phyloP scores from a whole-genome alignment of 768 basidiomycete genomes.

The Rickenella mellea region DNA sequence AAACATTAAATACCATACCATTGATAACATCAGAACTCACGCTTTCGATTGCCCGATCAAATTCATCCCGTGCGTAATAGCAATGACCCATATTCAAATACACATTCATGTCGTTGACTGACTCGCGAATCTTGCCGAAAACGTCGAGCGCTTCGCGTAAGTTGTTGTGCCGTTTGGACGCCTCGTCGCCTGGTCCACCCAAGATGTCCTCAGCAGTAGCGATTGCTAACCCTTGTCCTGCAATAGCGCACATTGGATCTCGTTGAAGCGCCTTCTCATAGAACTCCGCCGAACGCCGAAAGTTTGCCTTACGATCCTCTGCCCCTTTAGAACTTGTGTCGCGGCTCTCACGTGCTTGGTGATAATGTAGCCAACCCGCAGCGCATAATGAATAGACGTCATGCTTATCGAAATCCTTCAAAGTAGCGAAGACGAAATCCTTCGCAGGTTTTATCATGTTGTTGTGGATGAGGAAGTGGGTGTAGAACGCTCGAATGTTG shows the following conservation, averaged over 20 bases:
- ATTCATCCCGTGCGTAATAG: constrained; percentile 87
- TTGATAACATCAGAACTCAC: constrained; percentile 35
- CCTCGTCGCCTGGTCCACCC: constrained; percentile 54
- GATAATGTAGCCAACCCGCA: constrained; percentile 77
- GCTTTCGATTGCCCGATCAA: constrained; percentile 91
- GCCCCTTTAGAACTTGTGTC: constrained; percentile 43
- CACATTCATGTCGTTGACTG: constrained; percentile 71
- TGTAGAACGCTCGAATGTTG: constrained; percentile 89
- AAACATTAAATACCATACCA: neutral
- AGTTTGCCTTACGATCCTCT: constrained; percentile 65
- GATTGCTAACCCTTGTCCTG: constrained; percentile 93
- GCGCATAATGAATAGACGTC: constrained; percentile 91
- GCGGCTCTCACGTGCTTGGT: constrained; percentile 76
- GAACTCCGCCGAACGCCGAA: constrained; percentile 78
- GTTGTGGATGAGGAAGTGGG: constrained; percentile 82
- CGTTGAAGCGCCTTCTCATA: constrained; percentile 85
- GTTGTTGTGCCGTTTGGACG: constrained; percentile 54
- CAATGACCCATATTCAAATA: constrained; percentile 97
- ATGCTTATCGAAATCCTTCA: constrained; percentile 78
- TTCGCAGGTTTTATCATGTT: constrained; percentile 63
- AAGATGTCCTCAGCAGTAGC: constrained; percentile 88
- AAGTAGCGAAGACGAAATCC: constrained; percentile 82
- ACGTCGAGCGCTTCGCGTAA: constrained; percentile 83
- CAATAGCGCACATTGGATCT: constrained; percentile 82
- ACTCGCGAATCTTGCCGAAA: constrained; percentile 87